Evolutionary conservation across 345 rosid genomes (phyloP), one percentile per base, ranked within the genome.

Genomic region (Citrus hindsii): DNA sequence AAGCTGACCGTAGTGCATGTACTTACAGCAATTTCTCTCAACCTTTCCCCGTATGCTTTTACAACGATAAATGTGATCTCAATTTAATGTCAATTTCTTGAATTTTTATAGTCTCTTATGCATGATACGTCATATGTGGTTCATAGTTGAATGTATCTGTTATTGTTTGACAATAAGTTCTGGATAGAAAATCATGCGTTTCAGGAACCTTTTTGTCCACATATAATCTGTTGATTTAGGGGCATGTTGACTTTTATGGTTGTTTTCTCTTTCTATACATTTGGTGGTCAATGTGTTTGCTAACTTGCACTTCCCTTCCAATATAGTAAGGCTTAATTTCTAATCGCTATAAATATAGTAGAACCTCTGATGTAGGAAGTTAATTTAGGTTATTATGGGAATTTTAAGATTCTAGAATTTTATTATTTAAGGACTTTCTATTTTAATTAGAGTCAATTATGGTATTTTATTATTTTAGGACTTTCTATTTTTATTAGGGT

Each of bases 151-250:
- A 55, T 16, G 21, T 3, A 51, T 32, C 18, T 30, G 27, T 55
- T 53, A 10, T 32, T 53, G 22, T 69, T 67, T 66, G 19, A 10
- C 12, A 1, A 51, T 51, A 4, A 48, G 58, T 53, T 30, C 18
- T 18, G 28, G 40, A 13, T 25, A 19, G 16, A 71, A 46, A 46
- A 30, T 53, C 32, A 53, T 13, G 9, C 1, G 25, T 53, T 71
- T 32, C 9, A 19, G 62, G 32, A 53, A 40, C 33, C 56, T 37
- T 71, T 9, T 56, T 24, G 42, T 21, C 7, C 22, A 5, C 33
- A 14, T n/a, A 19, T n/a, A 42, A 69, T 79, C 74, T 74, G 71
- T 51, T 72, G 48, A 71, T 80, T 76, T 66, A 59, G 51, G 27
- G 32, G 66, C 21, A 7, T 24, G 42, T 7, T 24, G 42, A 56